phyloP scores from a whole-genome alignment of 257 asterid genomes.

The Ocimum tenuiflorum region DNA sequence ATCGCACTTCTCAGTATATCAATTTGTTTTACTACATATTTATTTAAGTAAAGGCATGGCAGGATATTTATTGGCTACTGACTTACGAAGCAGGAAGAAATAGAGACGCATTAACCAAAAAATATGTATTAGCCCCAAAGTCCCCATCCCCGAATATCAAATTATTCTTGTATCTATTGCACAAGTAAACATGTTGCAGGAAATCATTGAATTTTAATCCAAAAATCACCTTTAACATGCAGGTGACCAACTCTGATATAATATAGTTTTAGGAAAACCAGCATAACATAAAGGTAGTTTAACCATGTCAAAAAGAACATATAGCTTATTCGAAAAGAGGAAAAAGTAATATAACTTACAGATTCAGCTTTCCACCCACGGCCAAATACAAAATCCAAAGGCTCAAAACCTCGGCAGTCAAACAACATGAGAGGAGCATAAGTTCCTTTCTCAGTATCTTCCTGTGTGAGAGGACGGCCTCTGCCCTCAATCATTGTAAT shows the following conservation, averaged over 20 bases:
- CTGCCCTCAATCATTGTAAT: constrained; percentile 64
- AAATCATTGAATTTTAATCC: background rate
- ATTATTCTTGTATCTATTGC: background rate
- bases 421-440: constrained; percentile 58
- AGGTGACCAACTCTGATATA: background rate
- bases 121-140: background rate
- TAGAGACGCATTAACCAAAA: background rate
- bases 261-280: background rate
- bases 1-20: background rate
- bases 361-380: constrained; percentile 80
- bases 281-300: too few relatives aligned
- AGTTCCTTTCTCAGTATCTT: constrained; percentile 42
- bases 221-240: background rate
- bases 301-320: background rate
- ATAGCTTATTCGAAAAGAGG: background rate
- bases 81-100: background rate
- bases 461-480: constrained; percentile 67
- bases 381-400: constrained; percentile 64
- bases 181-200: background rate
- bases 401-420: constrained; percentile 75
- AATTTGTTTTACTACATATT: background rate
- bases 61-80: background rate
- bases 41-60: background rate
- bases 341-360: constrained; percentile 37
- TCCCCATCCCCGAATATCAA: background rate